Conservation (phyloP, 2,329 filamentous ascomycete species). For the Ceratocystis cacaofunesta region DNA sequence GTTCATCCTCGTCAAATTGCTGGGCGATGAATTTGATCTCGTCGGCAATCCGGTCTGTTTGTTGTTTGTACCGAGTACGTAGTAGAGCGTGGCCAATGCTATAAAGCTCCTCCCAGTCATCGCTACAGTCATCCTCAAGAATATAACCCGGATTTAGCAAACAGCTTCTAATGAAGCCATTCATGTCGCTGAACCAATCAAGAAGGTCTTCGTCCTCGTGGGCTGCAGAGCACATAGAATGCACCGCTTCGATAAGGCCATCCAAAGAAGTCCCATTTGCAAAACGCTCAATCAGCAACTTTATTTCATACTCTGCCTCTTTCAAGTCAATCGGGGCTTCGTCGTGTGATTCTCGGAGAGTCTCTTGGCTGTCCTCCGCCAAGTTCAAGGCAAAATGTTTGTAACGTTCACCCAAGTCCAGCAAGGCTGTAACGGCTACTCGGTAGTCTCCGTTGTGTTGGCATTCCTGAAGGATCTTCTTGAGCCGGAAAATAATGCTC, state of each 20-base stretch:
- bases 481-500: conserved; percentile 79
- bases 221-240: conserved; percentile 73
- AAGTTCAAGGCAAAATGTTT: conserved; percentile 55
- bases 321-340: conserved; percentile 44
- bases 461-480: conserved; percentile 94
- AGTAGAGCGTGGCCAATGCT: conserved; percentile 77
- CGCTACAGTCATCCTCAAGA: conserved; percentile 62
- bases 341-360: conserved; percentile 49
- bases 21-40: conserved; percentile 80
- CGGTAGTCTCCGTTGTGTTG: conserved; percentile 92
- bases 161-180: conserved; percentile 66
- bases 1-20: conserved; percentile 77
- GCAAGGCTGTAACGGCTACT: conserved; percentile 74
- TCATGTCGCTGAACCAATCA: conserved; percentile 70
- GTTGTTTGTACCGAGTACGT: conserved; percentile 70
- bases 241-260: conserved; percentile 72
- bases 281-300: conserved; percentile 82
- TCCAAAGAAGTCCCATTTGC: conserved; percentile 86
- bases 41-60: conserved; percentile 75
- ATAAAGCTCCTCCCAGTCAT: conserved; percentile 72
- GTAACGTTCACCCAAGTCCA: conserved; percentile 75
- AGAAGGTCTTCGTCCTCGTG: conserved; percentile 76
- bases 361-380: conserved; percentile 47
- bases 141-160: conserved; percentile 85
- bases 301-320: conserved; percentile 64